phyloP scores from a whole-genome alignment of 257 asterid genomes.

The Haberlea rhodopensis region DNA sequence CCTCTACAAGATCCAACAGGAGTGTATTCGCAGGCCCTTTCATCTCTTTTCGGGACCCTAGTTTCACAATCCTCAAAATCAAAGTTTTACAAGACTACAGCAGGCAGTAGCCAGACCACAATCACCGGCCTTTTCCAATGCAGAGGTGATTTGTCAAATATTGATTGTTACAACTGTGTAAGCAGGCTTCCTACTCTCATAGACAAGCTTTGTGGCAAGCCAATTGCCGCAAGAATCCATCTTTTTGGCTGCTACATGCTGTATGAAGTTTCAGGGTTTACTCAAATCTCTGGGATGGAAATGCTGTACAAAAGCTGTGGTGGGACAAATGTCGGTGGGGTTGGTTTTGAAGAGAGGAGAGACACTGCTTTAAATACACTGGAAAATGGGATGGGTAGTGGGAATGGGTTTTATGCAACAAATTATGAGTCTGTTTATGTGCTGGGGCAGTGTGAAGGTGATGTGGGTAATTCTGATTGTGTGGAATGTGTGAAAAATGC shows the following conservation, averaged over 20 bases:
- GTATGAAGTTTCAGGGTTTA: conserved; percentile 79
- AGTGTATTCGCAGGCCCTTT: conserved; percentile 80
- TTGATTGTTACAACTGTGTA: conserved; percentile 81
- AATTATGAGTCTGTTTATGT: conserved; percentile 61
- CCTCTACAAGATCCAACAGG: conserved; percentile 84
- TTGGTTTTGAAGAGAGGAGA: conserved; percentile 82
- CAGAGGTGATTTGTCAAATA: conserved; percentile 81
- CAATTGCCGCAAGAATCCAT: conserved; percentile 85
- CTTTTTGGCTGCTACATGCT: conserved; percentile 89
- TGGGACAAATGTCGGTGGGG: conserved; percentile 66
- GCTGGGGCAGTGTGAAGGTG: conserved; percentile 95
- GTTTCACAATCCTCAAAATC: conserved; percentile 82
- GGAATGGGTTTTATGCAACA: conserved; percentile 64
- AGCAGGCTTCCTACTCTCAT: conserved; percentile 76
- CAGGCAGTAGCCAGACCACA: conserved; percentile 67
- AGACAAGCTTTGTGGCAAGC: conserved; percentile 84
- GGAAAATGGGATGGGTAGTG: conserved; percentile 60
- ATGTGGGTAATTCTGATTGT: conserved; percentile 80
- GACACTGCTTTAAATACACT: conserved; percentile 69
- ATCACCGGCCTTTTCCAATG: conserved; percentile 85
- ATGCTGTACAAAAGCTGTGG: conserved; percentile 85
- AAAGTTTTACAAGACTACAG: conserved; percentile 65
- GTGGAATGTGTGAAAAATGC: conserved; percentile 84
- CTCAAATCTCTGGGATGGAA: conserved; percentile 89
- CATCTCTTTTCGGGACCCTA: conserved; percentile 77